Percentiles rank a stretch among this genome's conserved stretches.
Evolutionary conservation across 345 rosid genomes (phyloP).

Genomic region (Luvunga scandens): DNA sequence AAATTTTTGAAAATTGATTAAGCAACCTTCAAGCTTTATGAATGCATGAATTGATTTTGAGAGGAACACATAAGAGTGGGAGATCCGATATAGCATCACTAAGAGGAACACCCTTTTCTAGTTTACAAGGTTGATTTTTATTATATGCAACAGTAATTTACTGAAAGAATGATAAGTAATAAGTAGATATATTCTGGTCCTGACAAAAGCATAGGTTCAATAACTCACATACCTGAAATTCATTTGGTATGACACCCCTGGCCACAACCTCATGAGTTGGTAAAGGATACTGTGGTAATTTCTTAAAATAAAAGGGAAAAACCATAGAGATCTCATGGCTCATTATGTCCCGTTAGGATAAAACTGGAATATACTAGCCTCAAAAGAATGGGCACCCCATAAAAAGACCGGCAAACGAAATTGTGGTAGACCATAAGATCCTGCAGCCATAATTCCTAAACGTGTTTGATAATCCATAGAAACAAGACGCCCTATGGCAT

Average conservation of each 20-base stretch:
- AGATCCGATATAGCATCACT: conserved; percentile 48
- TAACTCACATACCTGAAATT: conserved; percentile 36
- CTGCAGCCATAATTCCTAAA: conserved; percentile 46
- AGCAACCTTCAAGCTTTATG: background rate
- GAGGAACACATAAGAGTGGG: conserved; percentile 26
- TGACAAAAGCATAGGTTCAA: background rate
- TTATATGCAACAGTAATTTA: conserved; percentile 27
- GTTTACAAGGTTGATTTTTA: conserved; percentile 12
- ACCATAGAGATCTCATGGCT: background rate
- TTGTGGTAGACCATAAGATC: conserved; percentile 51
- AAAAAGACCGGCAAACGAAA: conserved; percentile 39
- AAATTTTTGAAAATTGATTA: background rate
- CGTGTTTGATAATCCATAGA: conserved; percentile 44
- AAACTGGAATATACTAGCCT: background rate
- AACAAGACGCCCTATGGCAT: conserved; percentile 44
- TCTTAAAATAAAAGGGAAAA: conserved; percentile 17
- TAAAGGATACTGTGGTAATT: conserved; percentile 47
- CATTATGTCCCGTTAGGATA: no score
- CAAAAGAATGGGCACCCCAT: conserved; percentile 42
- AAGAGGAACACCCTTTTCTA: conserved; percentile 33
- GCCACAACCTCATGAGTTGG: conserved; percentile 42
- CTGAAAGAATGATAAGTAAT: conserved; percentile 17
- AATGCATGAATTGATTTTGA: background rate
- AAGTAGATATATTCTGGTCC: background rate
- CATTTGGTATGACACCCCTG: conserved; percentile 22